Evolutionary conservation across 1,284 basidiomycete genomes (phyloP).

Genomic region (Ustilago tritici): DNA sequence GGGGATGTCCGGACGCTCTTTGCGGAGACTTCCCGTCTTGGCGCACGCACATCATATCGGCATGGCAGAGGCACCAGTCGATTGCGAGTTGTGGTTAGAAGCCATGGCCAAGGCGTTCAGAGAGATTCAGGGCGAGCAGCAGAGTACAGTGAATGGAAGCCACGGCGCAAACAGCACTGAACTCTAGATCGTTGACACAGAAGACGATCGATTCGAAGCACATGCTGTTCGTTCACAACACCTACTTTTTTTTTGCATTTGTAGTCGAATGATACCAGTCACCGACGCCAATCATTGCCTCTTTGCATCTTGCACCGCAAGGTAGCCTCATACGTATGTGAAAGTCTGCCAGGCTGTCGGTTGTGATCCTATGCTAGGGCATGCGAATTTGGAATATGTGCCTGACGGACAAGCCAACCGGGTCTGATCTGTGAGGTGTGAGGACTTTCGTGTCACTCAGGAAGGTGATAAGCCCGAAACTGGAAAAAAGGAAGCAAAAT

Average conservation of each 20-base stretch:
- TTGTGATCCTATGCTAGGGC: background rate
- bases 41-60: constrained; percentile 85
- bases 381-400: background rate
- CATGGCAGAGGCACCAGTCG: constrained; percentile 27
- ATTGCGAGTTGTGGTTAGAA: constrained; percentile 45
- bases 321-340: background rate
- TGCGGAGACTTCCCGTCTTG: constrained; percentile 89
- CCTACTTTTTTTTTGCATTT: background rate
- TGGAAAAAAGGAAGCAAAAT: background rate
- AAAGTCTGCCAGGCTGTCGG: background rate
- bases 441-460: background rate
- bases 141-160: background rate
- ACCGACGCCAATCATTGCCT: background rate
- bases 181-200: background rate
- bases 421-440: background rate
- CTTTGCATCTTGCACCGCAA: background rate
- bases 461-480: background rate
- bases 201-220: background rate
- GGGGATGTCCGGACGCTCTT: constrained; percentile 88
- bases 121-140: constrained; percentile 20
- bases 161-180: background rate
- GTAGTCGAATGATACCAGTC: background rate
- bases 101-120: constrained; percentile 48
- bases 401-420: no score
- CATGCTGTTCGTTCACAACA: background rate